Evolutionary conservation across 2,329 filamentous ascomycete genomes (phyloP).

Genomic region (Aspergillus piperis): DNA sequence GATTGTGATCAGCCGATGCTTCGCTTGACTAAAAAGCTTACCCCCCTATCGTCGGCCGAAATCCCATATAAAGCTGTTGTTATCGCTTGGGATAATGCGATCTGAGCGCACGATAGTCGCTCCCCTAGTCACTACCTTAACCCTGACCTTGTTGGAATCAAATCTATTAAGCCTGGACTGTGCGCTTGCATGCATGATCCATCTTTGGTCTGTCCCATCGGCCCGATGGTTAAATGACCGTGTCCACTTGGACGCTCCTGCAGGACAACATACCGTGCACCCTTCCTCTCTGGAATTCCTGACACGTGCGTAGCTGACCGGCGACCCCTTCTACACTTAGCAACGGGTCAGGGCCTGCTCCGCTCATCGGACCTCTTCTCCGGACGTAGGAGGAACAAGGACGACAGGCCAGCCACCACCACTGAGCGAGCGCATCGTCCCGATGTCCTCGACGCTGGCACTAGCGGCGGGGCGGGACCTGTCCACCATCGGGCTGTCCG

Average conservation of each 20-base stretch:
- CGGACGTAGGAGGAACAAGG: not conserved
- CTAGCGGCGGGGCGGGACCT: slow-evolving; percentile 22
- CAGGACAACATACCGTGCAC: not conserved
- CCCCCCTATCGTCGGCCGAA: slow-evolving; percentile 1
- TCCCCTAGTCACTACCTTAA: slow-evolving; percentile 5
- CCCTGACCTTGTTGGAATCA: slow-evolving; percentile 2
- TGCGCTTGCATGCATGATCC: slow-evolving; percentile 4
- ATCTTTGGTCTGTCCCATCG: slow-evolving; percentile 4
- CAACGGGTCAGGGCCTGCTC: slow-evolving; percentile 1
- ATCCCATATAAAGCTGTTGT: not conserved
- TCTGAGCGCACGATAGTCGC: slow-evolving; percentile 3
- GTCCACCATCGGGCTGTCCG: slow-evolving; percentile 19
- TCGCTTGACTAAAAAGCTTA: not conserved
- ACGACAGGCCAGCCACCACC: not conserved
- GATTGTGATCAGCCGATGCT: not conserved
- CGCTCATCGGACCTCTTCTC: slow-evolving; percentile 12
- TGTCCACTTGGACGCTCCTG: slow-evolving; percentile 1
- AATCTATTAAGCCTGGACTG: slow-evolving; percentile 2
- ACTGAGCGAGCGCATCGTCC: not conserved
- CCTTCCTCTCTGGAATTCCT: not conserved
- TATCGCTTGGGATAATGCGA: not conserved
- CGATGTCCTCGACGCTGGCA: not conserved
- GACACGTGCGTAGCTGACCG: not conserved
- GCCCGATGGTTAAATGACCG: not conserved
- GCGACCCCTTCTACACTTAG: not conserved